Conservation (phyloP, 768 basidiomycete genomes). For the Trametes elegans region DNA sequence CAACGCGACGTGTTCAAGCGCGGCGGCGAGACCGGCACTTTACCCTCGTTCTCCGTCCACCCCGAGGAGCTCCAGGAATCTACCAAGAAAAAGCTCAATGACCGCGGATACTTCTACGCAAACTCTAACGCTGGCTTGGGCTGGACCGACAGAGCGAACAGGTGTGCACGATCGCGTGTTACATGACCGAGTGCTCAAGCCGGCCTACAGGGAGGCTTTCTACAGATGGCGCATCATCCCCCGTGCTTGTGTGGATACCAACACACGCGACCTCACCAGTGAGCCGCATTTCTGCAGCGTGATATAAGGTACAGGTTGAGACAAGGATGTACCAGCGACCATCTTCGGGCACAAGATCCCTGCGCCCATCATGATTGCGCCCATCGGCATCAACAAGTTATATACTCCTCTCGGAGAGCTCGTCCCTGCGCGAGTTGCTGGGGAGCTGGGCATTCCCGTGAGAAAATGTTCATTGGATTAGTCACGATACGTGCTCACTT, state of each 20-base stretch:
- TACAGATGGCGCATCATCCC: constrained; percentile 56
- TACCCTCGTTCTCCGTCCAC: constrained; percentile 43
- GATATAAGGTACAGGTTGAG: not conserved
- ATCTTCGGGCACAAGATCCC: constrained; percentile 48
- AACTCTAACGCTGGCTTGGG: constrained; percentile 51
- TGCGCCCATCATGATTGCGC: constrained; percentile 53
- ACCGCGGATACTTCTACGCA: constrained; percentile 50
- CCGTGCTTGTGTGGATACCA: constrained; percentile 52
- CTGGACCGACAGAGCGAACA: constrained; percentile 52
- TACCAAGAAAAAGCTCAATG: constrained; percentile 42
- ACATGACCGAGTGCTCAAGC: not conserved
- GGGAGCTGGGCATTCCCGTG: constrained; percentile 44
- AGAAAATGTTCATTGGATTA: not conserved
- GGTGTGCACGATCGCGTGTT: constrained; percentile 23
- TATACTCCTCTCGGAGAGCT: constrained; percentile 46
- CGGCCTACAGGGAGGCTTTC: constrained; percentile 43
- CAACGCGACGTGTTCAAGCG: constrained; percentile 47
- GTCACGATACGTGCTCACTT: not conserved
- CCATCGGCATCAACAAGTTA: constrained; percentile 55
- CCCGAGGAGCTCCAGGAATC: constrained; percentile 40
- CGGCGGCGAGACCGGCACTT: constrained; percentile 36
- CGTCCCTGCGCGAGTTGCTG: constrained; percentile 45
- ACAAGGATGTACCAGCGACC: constrained; percentile 27
- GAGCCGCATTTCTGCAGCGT: constrained; percentile 5
- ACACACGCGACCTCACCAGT: constrained; percentile 47